phyloP scores from a whole-genome alignment of 306 rosid genomes.

The Inga oerstediana region DNA sequence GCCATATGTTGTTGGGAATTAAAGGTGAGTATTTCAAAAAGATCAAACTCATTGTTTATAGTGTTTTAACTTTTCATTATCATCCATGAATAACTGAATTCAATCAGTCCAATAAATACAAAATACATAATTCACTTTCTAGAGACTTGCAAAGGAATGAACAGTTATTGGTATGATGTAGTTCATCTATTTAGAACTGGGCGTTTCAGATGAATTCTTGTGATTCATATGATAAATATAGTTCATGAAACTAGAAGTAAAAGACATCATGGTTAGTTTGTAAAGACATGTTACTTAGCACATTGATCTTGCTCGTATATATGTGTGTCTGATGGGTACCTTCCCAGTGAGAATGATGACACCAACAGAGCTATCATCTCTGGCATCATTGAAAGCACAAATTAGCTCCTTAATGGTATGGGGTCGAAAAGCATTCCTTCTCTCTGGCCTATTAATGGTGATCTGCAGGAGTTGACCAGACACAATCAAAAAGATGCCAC shows the following conservation, averaged over 20 bases:
- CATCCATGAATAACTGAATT: neutral
- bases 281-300: neutral
- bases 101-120: neutral
- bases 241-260: neutral
- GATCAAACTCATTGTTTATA: neutral
- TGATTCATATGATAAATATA: no score
- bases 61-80: neutral
- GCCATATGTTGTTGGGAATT: neutral
- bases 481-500: neutral
- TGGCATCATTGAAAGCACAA: conserved; percentile 75
- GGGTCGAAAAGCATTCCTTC: conserved; percentile 85
- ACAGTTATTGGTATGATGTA: neutral
- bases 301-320: neutral
- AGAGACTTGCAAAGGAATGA: neutral
- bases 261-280: neutral
- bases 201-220: neutral
- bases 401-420: conserved; percentile 80
- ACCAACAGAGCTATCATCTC: conserved; percentile 78
- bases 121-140: neutral
- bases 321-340: conserved; percentile 37
- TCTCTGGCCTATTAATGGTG: conserved; percentile 73
- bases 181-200: neutral
- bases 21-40: neutral
- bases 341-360: conserved; percentile 80
- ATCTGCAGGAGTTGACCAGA: conserved; percentile 48